Evolutionary conservation across 1,284 basidiomycete species (phyloP).

Genomic region (Filobasidium uniguttulatum): DNA sequence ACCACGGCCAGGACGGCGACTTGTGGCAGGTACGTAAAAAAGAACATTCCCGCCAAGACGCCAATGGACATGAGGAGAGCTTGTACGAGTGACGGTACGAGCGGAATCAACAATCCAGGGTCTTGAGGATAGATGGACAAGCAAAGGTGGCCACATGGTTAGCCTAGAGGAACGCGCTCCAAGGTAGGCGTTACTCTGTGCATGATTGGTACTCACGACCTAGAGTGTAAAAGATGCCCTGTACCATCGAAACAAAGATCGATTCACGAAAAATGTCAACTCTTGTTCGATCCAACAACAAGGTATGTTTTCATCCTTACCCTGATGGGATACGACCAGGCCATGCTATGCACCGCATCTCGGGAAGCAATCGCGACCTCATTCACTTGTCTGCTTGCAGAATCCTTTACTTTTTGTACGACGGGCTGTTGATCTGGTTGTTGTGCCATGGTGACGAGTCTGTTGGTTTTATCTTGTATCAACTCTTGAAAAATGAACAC

Average conservation of each 20-base stretch:
- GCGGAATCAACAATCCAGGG: slow-evolving; percentile 33
- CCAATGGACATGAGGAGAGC: slow-evolving; percentile 30
- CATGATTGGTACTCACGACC: slow-evolving; percentile 20
- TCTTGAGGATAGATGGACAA: no score
- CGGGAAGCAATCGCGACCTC: slow-evolving; percentile 23
- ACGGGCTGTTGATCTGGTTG: slow-evolving; percentile 7
- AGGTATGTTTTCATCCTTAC: slow-evolving; percentile 20
- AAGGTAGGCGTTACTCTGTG: background rate
- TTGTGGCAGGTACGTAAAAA: slow-evolving; percentile 56
- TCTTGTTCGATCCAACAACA: background rate
- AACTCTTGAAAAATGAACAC: no score
- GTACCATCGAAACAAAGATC: slow-evolving; percentile 2
- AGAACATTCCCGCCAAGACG: slow-evolving; percentile 43
- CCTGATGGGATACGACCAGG: slow-evolving; percentile 38
- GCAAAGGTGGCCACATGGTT: background rate
- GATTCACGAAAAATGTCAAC: background rate
- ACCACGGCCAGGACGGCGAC: slow-evolving; percentile 51
- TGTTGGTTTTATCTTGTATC: no score
- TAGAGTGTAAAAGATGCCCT: slow-evolving; percentile 36
- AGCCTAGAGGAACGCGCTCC: no score
- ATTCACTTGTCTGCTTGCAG: slow-evolving; percentile 20
- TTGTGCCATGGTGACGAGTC: no score
- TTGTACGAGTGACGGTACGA: slow-evolving; percentile 33
- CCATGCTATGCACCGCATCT: slow-evolving; percentile 34
- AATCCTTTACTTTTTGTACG: slow-evolving; percentile 3